phyloP scores from a whole-genome alignment of 2,329 filamentous ascomycete species.

The Colletotrichum sp. region DNA sequence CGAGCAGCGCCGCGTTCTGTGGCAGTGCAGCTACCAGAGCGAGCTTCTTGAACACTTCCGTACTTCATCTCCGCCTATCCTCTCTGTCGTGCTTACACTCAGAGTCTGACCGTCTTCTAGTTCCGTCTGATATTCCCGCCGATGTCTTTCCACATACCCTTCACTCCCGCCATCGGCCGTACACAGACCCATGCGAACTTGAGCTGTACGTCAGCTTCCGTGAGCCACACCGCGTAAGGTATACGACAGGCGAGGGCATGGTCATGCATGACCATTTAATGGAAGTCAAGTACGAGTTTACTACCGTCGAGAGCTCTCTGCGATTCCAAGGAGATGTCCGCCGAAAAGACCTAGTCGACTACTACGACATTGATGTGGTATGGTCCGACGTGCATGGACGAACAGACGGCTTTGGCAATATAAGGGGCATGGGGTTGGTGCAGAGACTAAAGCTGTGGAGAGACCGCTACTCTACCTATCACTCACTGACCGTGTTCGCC shows the following conservation, averaged over 20 bases:
- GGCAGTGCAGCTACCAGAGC: conserved; percentile 58
- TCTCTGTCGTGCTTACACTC: neutral
- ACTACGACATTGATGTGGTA: conserved; percentile 57
- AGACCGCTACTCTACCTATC: conserved; percentile 51
- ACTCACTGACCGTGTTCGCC: conserved; percentile 53
- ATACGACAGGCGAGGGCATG: conserved; percentile 50
- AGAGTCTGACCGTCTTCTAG: conserved; percentile 31
- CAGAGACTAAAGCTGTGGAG: conserved; percentile 59
- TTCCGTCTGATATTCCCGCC: conserved; percentile 48
- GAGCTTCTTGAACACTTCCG: conserved; percentile 57
- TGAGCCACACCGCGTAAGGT: conserved; percentile 52
- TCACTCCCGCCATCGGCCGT: conserved; percentile 55
- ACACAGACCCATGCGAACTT: conserved; percentile 53
- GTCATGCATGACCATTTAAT: conserved; percentile 53
- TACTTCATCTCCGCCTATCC: conserved; percentile 31
- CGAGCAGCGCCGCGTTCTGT: conserved; percentile 53
- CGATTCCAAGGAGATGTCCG: conserved; percentile 56
- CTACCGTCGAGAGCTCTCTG: conserved; percentile 49
- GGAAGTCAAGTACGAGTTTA: conserved; percentile 56
- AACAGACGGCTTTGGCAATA: conserved; percentile 54
- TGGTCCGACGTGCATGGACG: conserved; percentile 56
- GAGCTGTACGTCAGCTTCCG: conserved; percentile 54
- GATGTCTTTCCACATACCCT: conserved; percentile 54
- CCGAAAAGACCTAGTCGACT: conserved; percentile 51
- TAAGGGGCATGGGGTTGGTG: conserved; percentile 55